Percentiles rank a stretch among this genome's conserved stretches.
Conservation (phyloP, 495 filamentous ascomycete species). For the Friedmanniomyces endolithicus region DNA sequence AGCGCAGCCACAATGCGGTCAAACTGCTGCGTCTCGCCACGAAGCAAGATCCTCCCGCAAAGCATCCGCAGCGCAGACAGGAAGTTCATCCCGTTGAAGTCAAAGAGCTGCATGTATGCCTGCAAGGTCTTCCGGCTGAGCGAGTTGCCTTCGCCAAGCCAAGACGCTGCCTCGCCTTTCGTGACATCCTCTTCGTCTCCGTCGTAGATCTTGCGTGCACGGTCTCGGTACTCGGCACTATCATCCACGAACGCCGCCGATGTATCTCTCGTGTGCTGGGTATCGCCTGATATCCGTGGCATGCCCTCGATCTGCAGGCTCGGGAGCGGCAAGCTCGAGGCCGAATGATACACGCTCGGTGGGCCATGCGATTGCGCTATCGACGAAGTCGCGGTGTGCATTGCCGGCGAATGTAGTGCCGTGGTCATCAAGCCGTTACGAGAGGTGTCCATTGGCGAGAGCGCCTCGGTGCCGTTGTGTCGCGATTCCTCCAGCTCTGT, state of each 20-base stretch:
- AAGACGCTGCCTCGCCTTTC: slow-evolving; percentile 68
- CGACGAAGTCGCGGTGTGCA: background rate
- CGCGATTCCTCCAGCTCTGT: slow-evolving; percentile 36
- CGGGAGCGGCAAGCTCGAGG: slow-evolving; percentile 34
- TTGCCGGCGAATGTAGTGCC: background rate
- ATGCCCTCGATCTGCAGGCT: slow-evolving; percentile 35
- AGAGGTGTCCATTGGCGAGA: background rate
- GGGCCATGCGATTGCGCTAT: slow-evolving; percentile 29
- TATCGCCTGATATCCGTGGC: slow-evolving; percentile 9
- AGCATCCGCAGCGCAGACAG: slow-evolving; percentile 65
- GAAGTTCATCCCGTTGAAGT: slow-evolving; percentile 74
- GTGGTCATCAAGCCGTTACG: background rate
- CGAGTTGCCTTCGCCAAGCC: slow-evolving; percentile 69
- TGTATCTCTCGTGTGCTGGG: background rate
- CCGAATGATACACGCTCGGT: slow-evolving; percentile 38
- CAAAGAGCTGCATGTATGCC: slow-evolving; percentile 87
- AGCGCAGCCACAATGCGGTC: slow-evolving; percentile 87
- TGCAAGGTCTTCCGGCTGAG: slow-evolving; percentile 53
- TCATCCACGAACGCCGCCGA: slow-evolving; percentile 1
- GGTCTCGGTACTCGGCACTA: slow-evolving; percentile 48
- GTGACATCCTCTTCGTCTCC: slow-evolving; percentile 70
- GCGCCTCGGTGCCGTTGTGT: background rate
- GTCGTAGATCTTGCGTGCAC: slow-evolving; percentile 70
- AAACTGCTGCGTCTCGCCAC: slow-evolving; percentile 92
- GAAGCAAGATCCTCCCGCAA: slow-evolving; percentile 70